Conservation (phyloP, 208 protist genomes). For the Trichomonas vaginalis region DNA sequence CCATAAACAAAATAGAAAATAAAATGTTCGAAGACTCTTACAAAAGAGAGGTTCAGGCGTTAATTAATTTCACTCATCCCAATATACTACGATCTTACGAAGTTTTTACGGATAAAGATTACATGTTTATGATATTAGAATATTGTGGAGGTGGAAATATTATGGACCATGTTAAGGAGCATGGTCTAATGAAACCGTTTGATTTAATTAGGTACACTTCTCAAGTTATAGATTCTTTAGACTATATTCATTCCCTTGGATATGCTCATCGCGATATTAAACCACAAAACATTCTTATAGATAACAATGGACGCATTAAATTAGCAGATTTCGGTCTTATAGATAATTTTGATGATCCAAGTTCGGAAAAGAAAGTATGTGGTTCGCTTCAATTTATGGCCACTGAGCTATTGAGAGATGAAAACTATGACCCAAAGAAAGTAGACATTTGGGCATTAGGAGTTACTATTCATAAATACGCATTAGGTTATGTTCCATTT, state of each 20-base stretch:
- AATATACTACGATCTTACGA: neutral
- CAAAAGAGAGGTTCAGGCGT: neutral
- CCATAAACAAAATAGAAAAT: neutral
- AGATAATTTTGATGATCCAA: constrained; percentile 56
- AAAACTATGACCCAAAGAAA: constrained; percentile 37
- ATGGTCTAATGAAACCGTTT: too few species aligned
- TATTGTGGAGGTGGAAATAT: neutral
- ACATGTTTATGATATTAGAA: neutral
- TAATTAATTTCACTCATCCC: neutral
- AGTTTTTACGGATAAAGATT: neutral
- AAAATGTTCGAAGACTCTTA: neutral
- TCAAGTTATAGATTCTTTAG: constrained; percentile 72
- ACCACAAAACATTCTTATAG: constrained; percentile 79
- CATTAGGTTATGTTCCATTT: constrained; percentile 76
- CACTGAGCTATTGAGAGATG: constrained; percentile 59
- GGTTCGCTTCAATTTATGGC: constrained; percentile 76
- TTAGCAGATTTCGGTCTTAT: constrained; percentile 93
- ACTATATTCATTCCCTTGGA: constrained; percentile 79
- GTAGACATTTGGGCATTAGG: constrained; percentile 86
- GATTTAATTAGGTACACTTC: constrained; percentile 36
- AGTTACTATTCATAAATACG: constrained; percentile 86
- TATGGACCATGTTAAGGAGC: too few species aligned
- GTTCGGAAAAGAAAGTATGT: constrained; percentile 72
- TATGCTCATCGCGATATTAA: constrained; percentile 79
- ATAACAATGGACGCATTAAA: constrained; percentile 50